Base-by-base conservation (phyloP, 495 filamentous ascomycete species). In the Beverwykella pulmonaria region DNA sequence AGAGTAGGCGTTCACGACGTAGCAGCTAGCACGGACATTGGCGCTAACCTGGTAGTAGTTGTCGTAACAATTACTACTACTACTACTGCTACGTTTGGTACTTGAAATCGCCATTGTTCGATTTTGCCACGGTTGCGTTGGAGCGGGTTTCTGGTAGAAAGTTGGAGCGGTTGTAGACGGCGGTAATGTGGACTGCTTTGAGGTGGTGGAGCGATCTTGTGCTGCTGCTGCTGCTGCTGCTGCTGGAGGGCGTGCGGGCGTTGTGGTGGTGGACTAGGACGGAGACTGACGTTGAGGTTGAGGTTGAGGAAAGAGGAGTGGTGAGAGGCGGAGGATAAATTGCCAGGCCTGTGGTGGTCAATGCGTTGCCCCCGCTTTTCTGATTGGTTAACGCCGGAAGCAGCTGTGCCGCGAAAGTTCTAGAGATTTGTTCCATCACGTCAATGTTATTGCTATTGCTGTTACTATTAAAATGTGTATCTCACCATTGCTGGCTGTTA, bases 11-110 rank as follows among this genome's bases (percentile, higher is more conserved):
- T 82, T 78, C 70, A 88, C 86, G 65, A 79, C 81, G 81, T 96
- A 97, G 83, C 90, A 93, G 77, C 88, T 92, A 77, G 92, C 92
- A 76, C 91, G 86, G 75, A 92, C 85, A 73, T 87, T 88, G 78
- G 81, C 75, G 71, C 48, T 67, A 14, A 57, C 8, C n/a, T 63
- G 19, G 69, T 68, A 59, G 48, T 63, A 65, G 77, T 79, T 76
- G 83, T 83, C 82, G 83, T 84, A 78, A 74, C 85, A 82, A 80
- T 84, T 86, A 86, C 79, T 88, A 86, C 82, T 90, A 88, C 82
- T 88, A 85, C 79, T 86, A 79, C 81, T 86, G 79, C 79, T 52
- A 81, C 79, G 85, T 74, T 82, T 82, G 77, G 83, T 85, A 25
- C 60, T 59, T 47, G 64, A 67, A 61, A 68, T 64, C 67, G 77